Percentiles rank a stretch among this genome's conserved stretches.
phyloP scores from a whole-genome alignment of 202 grass and related monocot genomes.

The Zizania palustris region DNA sequence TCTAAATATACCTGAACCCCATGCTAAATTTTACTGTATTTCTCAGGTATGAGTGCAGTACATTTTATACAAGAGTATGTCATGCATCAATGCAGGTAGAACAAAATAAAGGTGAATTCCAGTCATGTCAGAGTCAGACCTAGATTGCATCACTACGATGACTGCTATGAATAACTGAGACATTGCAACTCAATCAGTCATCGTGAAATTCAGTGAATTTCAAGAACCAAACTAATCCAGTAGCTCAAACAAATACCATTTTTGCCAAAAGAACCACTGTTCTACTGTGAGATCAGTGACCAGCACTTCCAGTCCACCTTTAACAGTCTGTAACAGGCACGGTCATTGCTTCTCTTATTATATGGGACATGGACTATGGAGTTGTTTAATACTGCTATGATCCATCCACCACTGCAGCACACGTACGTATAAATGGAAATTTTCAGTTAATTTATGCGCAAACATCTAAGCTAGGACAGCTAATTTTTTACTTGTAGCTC shows the following conservation, averaged over 20 bases:
- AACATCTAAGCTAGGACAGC: conserved; percentile 28
- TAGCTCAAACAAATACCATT: too few relatives aligned
- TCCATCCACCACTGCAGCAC: conserved; percentile 15
- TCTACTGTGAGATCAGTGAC: not conserved
- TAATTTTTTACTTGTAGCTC: not conserved
- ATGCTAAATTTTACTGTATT: not conserved
- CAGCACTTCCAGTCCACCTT: not conserved
- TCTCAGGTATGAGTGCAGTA: too few relatives aligned
- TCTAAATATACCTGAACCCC: conserved; percentile 42
- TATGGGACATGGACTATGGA: not conserved
- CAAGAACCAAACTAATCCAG: too few relatives aligned
- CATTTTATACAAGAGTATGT: too few relatives aligned
- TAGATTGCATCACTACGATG: too few relatives aligned
- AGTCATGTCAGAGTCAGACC: too few relatives aligned
- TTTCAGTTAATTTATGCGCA: conserved; percentile 11
- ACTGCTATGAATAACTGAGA: not conserved
- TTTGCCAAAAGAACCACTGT: not conserved
- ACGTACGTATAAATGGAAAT: conserved; percentile 44
- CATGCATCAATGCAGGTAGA: too few relatives aligned
- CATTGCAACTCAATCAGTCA: not conserved
- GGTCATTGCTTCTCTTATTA: not conserved
- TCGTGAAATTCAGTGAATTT: not conserved
- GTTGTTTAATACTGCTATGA: not conserved
- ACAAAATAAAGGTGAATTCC: too few relatives aligned
- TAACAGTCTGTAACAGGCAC: not conserved